Evolutionary conservation across 2,329 filamentous ascomycete species (phyloP), one percentile per base, ranked within the genome.

Genomic region (Penicillium sp.): DNA sequence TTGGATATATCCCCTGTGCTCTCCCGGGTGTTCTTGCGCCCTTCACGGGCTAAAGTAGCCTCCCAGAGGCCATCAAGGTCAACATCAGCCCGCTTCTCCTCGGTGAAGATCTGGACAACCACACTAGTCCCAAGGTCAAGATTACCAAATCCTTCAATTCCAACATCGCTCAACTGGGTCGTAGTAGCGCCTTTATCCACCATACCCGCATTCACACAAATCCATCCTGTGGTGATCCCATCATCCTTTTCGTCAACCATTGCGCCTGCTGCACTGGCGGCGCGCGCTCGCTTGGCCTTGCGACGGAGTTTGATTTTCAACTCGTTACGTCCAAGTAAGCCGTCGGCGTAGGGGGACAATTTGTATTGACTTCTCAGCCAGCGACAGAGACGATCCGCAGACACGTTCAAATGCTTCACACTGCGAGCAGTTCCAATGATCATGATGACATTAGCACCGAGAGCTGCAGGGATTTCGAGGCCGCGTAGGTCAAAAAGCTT

Each of bases 381-480:
- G 57, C 93, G 85, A 62, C 92, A 91, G 27, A 96, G 83, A n/a
- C 91, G 86, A 69, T 96, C 92, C 0, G 92, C 91, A 1, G 91
- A 91, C 23, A 96, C 88, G 70, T 96, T 93, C 36, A 99, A 80
- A 77, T 99, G 94, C 51, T 93, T 92, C 73, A 97, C 91, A 67
- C 91, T 95, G 57, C 94, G 88, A 15, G 93, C 91, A 9, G 92
- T 96, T 40, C 89, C 92, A 62, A 99, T 86, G 31, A 99, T 77
- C 94, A 97, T 97, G 53, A 99, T 82, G 29, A 97, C 82, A 67
- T 93, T 92, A 2, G 90, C 85, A 1, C 94, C 94, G 1, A 99
- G 82, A 0, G 92, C 92, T 0, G 93, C 87, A 0, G 92, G 90
- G 0, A 92, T 92, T 66, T 97, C 90, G 49, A 97, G 81, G 38